Evolutionary conservation across 257 asterid genomes (phyloP).

Genomic region (Fraxinus quadrangulata): DNA sequence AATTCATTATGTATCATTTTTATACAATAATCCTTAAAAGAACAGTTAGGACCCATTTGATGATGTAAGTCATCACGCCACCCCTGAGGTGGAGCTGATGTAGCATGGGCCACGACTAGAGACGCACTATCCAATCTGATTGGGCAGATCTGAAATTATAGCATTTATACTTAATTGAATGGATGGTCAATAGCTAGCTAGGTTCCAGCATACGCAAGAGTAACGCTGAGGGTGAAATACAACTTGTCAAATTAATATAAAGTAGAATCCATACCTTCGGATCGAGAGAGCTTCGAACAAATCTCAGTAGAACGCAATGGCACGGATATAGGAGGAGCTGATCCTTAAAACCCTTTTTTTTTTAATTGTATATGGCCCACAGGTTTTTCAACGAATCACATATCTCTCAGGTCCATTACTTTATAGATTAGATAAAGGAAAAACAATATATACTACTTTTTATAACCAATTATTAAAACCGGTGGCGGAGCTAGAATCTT

Average conservation of each 20-base stretch:
- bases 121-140: background rate
- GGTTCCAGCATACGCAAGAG: background rate
- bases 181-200: background rate
- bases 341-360: no score
- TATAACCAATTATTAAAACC: no score
- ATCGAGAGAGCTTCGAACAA: background rate
- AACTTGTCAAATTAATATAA: background rate
- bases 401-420: background rate
- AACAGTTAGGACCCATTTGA: background rate
- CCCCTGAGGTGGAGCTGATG: background rate
- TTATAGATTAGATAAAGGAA: no score
- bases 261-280: background rate
- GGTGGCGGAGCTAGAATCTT: no score
- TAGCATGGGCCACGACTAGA: background rate
- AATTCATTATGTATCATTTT: no score
- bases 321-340: background rate
- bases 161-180: no score
- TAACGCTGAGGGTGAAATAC: background rate
- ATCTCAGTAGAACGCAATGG: background rate
- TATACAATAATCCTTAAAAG: no score
- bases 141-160: background rate
- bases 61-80: slow-evolving; percentile 2
- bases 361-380: background rate
- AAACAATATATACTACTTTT: no score
- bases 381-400: background rate